Percentiles rank a stretch among this genome's conserved stretches.
These are phyloP conservation scores for Symbiodinium natans DNA, from an alignment of 73 alveolate genomes.

Conservation along the genomic window DNA sequence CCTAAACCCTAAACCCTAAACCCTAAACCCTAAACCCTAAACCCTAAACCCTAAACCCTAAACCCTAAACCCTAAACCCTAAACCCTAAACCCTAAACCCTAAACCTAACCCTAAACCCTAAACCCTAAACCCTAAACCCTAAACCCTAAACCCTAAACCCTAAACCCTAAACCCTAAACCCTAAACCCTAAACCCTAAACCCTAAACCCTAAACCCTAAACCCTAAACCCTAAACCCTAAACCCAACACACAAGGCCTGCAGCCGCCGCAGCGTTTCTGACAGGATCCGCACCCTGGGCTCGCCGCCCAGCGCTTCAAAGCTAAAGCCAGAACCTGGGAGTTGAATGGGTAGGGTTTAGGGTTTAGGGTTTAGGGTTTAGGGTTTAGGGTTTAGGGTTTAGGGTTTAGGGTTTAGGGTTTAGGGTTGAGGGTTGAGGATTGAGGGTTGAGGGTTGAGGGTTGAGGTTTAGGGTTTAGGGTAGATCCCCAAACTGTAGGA, in stretches of 20 bases:
- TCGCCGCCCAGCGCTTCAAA: neutral
- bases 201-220: neutral
- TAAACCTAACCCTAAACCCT: too few relatives aligned
- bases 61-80: too few relatives aligned
- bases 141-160: neutral
- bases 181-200: neutral
- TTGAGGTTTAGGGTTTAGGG: too few relatives aligned
- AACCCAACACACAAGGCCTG: neutral
- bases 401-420: neutral
- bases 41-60: too few relatives aligned
- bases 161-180: neutral
- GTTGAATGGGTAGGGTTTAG: too few relatives aligned
- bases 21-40: neutral
- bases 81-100: too few relatives aligned
- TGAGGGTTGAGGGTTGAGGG: too few relatives aligned
- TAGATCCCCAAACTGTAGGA: too few relatives aligned
- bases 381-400: neutral
- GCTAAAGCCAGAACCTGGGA: neutral
- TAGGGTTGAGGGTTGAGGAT: too few relatives aligned
- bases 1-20: neutral
- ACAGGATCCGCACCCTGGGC: neutral
- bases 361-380: neutral
- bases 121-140: too few relatives aligned
- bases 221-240: neutral
- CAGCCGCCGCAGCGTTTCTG: neutral